A percentile compares a stretch with the other conserved stretches of the same genome.
Evolutionary conservation across 108 stramenopile genomes (phyloP).

Genomic region (Fragilaria crotonensis): DNA sequence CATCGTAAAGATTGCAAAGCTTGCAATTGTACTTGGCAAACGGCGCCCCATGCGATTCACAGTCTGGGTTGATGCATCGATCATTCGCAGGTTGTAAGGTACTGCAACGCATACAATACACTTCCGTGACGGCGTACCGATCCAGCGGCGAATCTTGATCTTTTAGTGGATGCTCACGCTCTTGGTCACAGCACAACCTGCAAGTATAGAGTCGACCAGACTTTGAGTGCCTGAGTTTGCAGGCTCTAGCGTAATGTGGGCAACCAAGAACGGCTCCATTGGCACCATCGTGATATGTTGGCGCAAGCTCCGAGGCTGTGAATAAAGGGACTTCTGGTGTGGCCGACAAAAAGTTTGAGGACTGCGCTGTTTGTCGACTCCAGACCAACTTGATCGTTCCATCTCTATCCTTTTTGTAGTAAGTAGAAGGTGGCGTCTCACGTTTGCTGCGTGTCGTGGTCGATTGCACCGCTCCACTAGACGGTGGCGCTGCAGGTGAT

Average conservation of each 20-base stretch:
- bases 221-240: slow-evolving; percentile 84
- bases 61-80: slow-evolving; percentile 61
- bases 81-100: slow-evolving; percentile 80
- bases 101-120: slow-evolving; percentile 87
- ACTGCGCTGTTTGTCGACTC: slow-evolving; percentile 30
- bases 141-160: slow-evolving; percentile 81
- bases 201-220: slow-evolving; percentile 88
- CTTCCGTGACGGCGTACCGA: slow-evolving; percentile 73
- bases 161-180: slow-evolving; percentile 56
- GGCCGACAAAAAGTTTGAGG: slow-evolving; percentile 21
- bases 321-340: slow-evolving; percentile 46
- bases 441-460: slow-evolving; percentile 24
- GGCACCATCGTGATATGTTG: slow-evolving; percentile 75
- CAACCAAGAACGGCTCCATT: slow-evolving; percentile 74
- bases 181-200: slow-evolving; percentile 91
- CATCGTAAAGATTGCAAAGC: slow-evolving; percentile 89
- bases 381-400: slow-evolving; percentile 51
- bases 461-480: background rate
- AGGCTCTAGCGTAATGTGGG: slow-evolving; percentile 82
- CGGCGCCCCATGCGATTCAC: slow-evolving; percentile 52
- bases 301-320: slow-evolving; percentile 74
- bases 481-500: background rate
- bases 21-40: slow-evolving; percentile 82
- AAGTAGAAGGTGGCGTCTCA: slow-evolving; percentile 58
- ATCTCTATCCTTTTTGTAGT: slow-evolving; percentile 48